Percentiles rank a stretch among this genome's conserved stretches.
These are phyloP conservation scores for Fusarium sp. DNA, from an alignment of 2,329 filamentous ascomycete genomes.

Conservation along the genomic window DNA sequence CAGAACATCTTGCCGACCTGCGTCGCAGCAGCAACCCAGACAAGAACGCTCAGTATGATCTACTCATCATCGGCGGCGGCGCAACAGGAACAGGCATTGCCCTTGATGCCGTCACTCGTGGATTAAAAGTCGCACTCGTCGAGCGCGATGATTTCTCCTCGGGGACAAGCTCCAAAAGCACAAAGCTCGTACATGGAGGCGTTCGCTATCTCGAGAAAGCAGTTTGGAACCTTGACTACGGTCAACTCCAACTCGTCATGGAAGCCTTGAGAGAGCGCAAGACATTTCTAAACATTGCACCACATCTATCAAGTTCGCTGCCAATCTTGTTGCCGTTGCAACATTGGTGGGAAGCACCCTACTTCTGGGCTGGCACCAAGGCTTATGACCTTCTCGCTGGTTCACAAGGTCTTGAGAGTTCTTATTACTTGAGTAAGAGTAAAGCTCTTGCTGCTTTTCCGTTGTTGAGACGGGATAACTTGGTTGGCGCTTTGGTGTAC, in stretches of 20 bases:
- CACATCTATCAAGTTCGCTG: constrained; percentile 80
- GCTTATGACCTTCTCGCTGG: constrained; percentile 83
- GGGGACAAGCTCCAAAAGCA: constrained; percentile 86
- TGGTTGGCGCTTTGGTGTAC: constrained; percentile 82
- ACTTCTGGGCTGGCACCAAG: constrained; percentile 75
- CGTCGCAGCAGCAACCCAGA: constrained; percentile 46
- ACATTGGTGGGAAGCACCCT: constrained; percentile 83
- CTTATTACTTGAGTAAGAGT: constrained; percentile 79
- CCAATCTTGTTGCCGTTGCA: constrained; percentile 85
- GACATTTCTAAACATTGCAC: constrained; percentile 83
- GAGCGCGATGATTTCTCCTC: constrained; percentile 84
- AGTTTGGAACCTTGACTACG: constrained; percentile 84
- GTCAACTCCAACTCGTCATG: constrained; percentile 80
- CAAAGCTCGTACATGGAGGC: constrained; percentile 84
- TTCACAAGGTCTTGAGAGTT: constrained; percentile 81
- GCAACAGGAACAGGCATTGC: constrained; percentile 83
- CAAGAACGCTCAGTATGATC: constrained; percentile 70
- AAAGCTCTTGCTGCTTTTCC: constrained; percentile 81
- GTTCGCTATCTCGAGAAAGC: constrained; percentile 88
- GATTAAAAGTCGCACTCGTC: constrained; percentile 79
- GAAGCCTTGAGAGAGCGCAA: constrained; percentile 83
- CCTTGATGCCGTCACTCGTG: constrained; percentile 79
- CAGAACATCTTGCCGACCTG: constrained; percentile 53
- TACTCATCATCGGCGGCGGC: constrained; percentile 80
- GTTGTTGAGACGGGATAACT: constrained; percentile 74